Evolutionary conservation across 2,329 filamentous ascomycete species (phyloP), one percentile per base, ranked within the genome.

Genomic region (Pseudocercospora cruenta): DNA sequence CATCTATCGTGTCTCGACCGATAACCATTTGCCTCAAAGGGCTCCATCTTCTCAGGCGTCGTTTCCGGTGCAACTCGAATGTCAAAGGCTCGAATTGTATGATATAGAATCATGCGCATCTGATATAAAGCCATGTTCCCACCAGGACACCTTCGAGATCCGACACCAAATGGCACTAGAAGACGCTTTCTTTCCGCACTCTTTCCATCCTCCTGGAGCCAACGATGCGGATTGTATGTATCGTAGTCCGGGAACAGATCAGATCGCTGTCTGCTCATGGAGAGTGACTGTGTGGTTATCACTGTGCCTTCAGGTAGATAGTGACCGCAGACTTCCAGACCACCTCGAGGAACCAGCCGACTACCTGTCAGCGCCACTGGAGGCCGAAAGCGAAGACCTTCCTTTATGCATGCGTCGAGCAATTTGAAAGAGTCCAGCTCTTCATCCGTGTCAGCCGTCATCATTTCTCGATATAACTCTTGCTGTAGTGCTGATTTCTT

Each of bases 81-180:
- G 2, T 16, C 45, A n/a, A 58, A 63, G 6, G 60, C 60, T 12
- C 49, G 51, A 19, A 63, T 28, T 4, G 53, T 63, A 21, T 36
- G 39, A 19, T 63, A 45, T 2, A 63, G 33, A 2, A 63, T 58
- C 53, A 63, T 9, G 2, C 39, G 49, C 60, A 63, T 63, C 24
- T 58, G 60, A 36, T 63, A 63, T 4, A 63, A 16, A 1, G 60
- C 60, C 60, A 63, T 63, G 28, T 63, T 63, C 0, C 28, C 51
- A 19, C 51, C 51, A n/a, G 51, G 51, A 31, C 51, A 55, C 26
- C 51, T 24, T n/a, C 51, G 51, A n/a, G 22, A n/a, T 12, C 51
- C 51, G 1, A 55, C 51, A 55, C 51, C 51, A 31, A 55, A 55
- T 12, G 51, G 51, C 8, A 26, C 26, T 9, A 55, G 22, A 31